Percentiles rank a stretch among this genome's conserved stretches.
phyloP scores from a whole-genome alignment of 768 basidiomycete species.

The Agrocybe praecox region DNA sequence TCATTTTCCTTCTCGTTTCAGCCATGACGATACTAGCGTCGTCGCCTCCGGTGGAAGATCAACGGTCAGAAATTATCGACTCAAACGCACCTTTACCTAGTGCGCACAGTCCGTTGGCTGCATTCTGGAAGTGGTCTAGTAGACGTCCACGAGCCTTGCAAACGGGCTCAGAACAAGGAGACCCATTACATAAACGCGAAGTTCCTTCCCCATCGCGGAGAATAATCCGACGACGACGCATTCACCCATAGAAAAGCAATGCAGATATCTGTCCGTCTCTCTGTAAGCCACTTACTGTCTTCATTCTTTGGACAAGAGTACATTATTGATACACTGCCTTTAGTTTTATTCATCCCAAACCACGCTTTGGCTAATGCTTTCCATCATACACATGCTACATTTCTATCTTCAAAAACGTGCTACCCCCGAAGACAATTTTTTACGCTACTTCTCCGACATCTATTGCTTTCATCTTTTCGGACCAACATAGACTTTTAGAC shows the following conservation, averaged over 20 bases:
- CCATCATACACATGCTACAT: too few relatives aligned
- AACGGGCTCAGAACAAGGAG: not conserved
- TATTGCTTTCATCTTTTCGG: too few relatives aligned
- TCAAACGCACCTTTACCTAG: not conserved
- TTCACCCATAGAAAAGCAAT: not conserved
- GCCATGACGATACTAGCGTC: not conserved
- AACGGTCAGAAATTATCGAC: not conserved
- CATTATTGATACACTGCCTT: too few relatives aligned
- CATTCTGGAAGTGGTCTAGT: not conserved
- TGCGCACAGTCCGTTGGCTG: not conserved
- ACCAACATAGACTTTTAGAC: too few relatives aligned
- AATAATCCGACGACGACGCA: conserved; percentile 5
- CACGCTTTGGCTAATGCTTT: too few relatives aligned
- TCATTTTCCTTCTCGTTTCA: not conserved
- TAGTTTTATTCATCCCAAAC: too few relatives aligned
- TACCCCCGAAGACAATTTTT: too few relatives aligned
- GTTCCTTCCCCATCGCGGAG: not conserved
- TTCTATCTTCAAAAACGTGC: too few relatives aligned
- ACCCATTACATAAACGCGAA: not conserved
- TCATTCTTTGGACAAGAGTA: too few relatives aligned
- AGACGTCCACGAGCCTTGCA: not conserved
- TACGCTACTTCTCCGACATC: too few relatives aligned
- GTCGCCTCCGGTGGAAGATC: not conserved
- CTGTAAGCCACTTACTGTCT: not conserved
- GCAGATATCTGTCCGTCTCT: not conserved